Evolutionary conservation across 106 monocot species (phyloP), one percentile per base, ranked within the genome.

Genomic region (Xerophyta viscosa): DNA sequence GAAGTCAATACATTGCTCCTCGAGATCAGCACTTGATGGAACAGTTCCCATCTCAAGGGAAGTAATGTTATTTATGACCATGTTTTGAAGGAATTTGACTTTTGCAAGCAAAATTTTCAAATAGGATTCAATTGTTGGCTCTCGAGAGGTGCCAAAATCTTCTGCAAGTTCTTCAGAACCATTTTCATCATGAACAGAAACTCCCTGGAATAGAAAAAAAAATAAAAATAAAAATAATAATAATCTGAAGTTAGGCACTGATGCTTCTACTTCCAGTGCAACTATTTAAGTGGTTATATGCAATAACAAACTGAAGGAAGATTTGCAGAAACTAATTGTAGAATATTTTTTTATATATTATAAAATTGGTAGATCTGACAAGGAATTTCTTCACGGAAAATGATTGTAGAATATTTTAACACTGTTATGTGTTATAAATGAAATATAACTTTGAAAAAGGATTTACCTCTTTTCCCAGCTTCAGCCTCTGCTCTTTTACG

Each of bases 1-100:
- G 24, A 28, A 29, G 15, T 68, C 66, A 2, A 51, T 22, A 47
- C 69, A n/a, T n/a, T n/a, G n/a, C n/a, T 52, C 45, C 20, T 61
- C 63, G 27, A 69, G 42, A 17, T 24, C 76, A 21, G 84, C 49
- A 52, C 27, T 49, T 39, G 74, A 67, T 29, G 61, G 60, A 37
- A 63, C 19, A 24, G 50, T 62, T 63, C 70, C 71, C 24, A 66
- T 63, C 46, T 77, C 62, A 44, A 74, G 15, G 8, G 43, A 60
- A 62, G 27, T 45, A 4, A 50, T 46, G n/a, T 65, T 61, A 6
- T 58, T 58, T 24, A 48, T 58, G 39, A 78, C 33, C 45, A 70
- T 56, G 48, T 81, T 63, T 36, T 70, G 64, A 53, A 94, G 83
- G 29, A 46, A 58, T 70, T 78, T 72, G 24, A 88, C 50, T 51